phyloP scores from a whole-genome alignment of 306 rosid genomes.

The Acacia acuminata region DNA sequence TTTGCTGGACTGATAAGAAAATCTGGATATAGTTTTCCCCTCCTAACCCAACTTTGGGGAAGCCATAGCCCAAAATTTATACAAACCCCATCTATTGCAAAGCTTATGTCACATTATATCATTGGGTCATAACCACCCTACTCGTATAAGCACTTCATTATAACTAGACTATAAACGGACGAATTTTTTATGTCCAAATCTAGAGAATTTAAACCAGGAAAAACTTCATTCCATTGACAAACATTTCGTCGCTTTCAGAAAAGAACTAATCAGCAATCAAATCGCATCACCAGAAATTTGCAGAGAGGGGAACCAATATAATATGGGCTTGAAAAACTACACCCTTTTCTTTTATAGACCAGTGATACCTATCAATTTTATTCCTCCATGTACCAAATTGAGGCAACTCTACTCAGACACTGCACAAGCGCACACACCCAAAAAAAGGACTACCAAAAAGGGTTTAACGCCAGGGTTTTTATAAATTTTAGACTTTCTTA shows the following conservation, averaged over 20 bases:
- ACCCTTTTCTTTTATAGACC: not conserved
- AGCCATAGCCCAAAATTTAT: not conserved
- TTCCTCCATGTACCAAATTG: not conserved
- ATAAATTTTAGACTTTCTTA: constrained; percentile 44
- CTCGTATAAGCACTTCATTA: not conserved
- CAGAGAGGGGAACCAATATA: not conserved
- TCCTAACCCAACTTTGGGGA: not conserved
- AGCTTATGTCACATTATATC: not conserved
- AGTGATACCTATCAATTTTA: not conserved
- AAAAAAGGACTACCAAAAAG: too few relatives aligned
- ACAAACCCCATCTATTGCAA: not conserved
- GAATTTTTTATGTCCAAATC: not conserved
- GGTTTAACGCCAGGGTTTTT: not conserved
- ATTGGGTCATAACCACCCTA: not conserved
- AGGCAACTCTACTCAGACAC: not conserved
- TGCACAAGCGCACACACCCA: not conserved
- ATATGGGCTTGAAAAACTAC: not conserved
- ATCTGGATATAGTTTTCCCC: not conserved
- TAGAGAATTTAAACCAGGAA: not conserved
- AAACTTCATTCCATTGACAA: not conserved
- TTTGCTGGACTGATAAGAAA: not conserved
- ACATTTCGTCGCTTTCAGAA: not conserved
- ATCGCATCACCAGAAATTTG: not conserved
- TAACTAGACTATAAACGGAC: not conserved
- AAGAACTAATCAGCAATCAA: not conserved